phyloP scores from a whole-genome alignment of 2,329 filamentous ascomycete species.

The Chalaropsis ovoidea region DNA sequence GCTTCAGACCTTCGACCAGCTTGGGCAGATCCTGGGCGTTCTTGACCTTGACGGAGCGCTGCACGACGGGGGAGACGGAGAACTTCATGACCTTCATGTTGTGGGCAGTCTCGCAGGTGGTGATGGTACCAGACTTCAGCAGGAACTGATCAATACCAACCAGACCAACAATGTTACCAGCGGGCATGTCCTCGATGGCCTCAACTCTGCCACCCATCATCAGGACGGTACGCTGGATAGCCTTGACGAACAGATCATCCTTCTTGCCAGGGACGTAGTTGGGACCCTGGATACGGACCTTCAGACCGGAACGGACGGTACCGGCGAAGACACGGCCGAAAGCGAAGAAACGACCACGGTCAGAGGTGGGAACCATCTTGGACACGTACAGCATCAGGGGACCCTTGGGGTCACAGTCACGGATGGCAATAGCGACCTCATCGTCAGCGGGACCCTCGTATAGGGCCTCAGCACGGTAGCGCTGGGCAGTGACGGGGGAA shows the following conservation, averaged over 20 bases:
- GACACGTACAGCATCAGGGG: conserved; percentile 99
- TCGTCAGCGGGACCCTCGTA: conserved; percentile 97
- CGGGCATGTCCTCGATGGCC: conserved; percentile 96
- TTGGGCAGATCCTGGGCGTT: conserved; percentile 99
- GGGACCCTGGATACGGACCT: conserved; percentile 99
- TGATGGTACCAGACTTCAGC: conserved; percentile 99
- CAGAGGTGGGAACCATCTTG: conserved; percentile 99
- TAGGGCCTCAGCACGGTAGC: conserved; percentile 94
- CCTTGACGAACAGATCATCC: conserved; percentile 98
- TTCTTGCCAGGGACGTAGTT: conserved; percentile 98
- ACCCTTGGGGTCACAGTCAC: conserved; percentile 94
- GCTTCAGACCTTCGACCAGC: conserved; percentile 99
- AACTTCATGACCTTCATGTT: conserved; percentile 99
- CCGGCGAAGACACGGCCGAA: conserved; percentile 99
- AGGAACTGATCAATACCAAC: conserved; percentile 99
- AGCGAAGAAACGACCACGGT: conserved; percentile 99
- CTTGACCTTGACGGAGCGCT: conserved; percentile 98
- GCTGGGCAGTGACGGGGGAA: conserved; percentile 89
- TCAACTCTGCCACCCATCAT: conserved; percentile 99
- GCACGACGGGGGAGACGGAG: conserved; percentile 98
- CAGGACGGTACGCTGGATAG: conserved; percentile 97
- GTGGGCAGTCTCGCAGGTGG: conserved; percentile 93
- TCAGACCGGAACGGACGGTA: conserved; percentile 94
- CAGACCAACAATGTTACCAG: conserved; percentile 98
- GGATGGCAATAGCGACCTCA: conserved; percentile 88